These are phyloP conservation scores for Capsella rubella DNA, from an alignment of 441 rosid species.

Conservation along the genomic window DNA sequence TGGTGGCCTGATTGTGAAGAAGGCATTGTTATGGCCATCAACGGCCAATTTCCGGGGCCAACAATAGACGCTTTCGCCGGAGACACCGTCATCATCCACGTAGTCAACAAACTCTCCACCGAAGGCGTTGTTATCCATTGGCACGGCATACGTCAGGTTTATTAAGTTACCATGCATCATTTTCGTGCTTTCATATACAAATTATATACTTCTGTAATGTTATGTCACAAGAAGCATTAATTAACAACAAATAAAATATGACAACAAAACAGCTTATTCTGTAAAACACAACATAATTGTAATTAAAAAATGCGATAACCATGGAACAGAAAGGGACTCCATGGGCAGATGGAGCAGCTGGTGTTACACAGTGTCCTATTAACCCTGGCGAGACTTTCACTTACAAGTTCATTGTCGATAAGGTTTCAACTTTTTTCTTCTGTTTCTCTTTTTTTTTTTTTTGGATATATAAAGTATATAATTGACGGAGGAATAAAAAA, in stretches of 20 bases:
- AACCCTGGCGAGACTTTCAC: conserved; percentile 77
- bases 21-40: conserved; percentile 67
- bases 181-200: neutral
- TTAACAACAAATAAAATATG: neutral
- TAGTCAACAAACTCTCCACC: conserved; percentile 69
- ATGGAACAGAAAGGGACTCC: conserved; percentile 68
- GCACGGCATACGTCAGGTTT: conserved; percentile 94
- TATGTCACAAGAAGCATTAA: neutral
- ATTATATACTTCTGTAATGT: neutral
- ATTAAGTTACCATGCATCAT: neutral
- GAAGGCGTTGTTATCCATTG: conserved; percentile 93
- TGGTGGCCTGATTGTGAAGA: conserved; percentile 80
- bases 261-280: neutral
- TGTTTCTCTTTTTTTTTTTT: neutral
- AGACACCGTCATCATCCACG: conserved; percentile 62
- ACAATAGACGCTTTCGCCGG: conserved; percentile 69
- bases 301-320: too few species aligned
- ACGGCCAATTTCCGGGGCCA: conserved; percentile 87
- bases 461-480: neutral
- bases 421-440: conserved; percentile 43
- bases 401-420: conserved; percentile 75
- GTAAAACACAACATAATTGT: too few species aligned
- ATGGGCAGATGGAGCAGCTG: conserved; percentile 93
- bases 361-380: conserved; percentile 82
- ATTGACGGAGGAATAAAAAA: neutral